Conservation (phyloP, 106 monocot species). For the Triglochin maritima region DNA sequence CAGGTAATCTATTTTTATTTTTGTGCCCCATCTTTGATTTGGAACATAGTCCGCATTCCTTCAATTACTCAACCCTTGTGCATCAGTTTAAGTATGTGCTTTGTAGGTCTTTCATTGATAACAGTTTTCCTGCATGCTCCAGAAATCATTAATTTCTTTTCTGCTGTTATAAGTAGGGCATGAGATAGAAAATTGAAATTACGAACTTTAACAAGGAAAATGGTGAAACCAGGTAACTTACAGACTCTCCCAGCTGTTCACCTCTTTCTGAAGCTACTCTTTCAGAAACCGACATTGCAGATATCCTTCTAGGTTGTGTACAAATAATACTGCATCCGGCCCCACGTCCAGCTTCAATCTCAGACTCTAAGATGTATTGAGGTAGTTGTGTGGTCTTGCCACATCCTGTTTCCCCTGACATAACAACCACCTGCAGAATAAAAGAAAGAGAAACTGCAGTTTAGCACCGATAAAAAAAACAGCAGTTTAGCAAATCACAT, state of each 20-base stretch:
- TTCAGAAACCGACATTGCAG: constrained; percentile 97
- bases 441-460: background rate
- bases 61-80: no score
- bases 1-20: no score
- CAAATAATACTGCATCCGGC: constrained; percentile 87
- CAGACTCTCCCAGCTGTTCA: constrained; percentile 93
- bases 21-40: no score
- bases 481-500: no score
- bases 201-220: no score
- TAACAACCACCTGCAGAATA: constrained; percentile 68
- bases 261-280: constrained; percentile 98
- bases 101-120: no score
- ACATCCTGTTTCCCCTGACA: constrained; percentile 99
- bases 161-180: no score
- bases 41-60: no score
- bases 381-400: constrained; percentile 98
- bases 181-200: no score
- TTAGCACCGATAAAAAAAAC: background rate
- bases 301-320: constrained; percentile 94
- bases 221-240: constrained; percentile 19
- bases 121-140: no score
- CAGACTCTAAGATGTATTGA: constrained; percentile 95
- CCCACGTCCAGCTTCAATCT: constrained; percentile 85
- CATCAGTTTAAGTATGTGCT: no score
- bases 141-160: no score